Base-by-base conservation (phyloP, 2,329 filamentous ascomycete species). In the Arthrobotrys musiformis region DNA sequence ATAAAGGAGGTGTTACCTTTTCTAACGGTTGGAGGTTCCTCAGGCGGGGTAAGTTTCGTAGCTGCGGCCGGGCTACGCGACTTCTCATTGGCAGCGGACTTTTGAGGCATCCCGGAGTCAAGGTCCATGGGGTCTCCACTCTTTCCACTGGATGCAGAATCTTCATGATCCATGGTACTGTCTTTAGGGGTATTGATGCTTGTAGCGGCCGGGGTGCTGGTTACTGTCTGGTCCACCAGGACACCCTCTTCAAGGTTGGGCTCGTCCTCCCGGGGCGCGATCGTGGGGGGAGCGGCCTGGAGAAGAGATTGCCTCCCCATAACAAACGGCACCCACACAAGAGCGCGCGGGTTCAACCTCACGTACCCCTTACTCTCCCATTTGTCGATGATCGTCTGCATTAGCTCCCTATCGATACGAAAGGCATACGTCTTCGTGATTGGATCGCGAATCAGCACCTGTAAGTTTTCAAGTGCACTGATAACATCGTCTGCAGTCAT, bases 401-500 rank as follows among this genome's bases (percentile, higher is more conserved):
- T 97, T 82, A 94, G 97, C 2, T 90, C 87, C 70, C 93, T 86
- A 83, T 98, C 94, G 19, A 98, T 88, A 33, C 95, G 90, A 79
- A 99, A 90, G 1, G 93, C 95, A 83, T 99, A 99, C 4, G 91
- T 88, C 77, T 92, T 93, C 0, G 94, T 97, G 68, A 93, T 87
- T 0, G 94, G 93, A 83, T 99, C 95, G 73, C 93, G 89, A 15
- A 97, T 92, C 24, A 99, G 88, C 67, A 93, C 94, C 46, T 94
- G 90, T 9, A 99, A 85, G 0, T 93, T 93, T 84, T 99, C 95
- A 1, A 99, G 86, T 0, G 93, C 94, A 11, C 95, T 96, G 11
- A 99, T 92, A 75, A 98, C 94, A 83, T 99, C 95, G 84, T 99
- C 95, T 0, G 94, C 88, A 0, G 95, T 98, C 89, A 99, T 93